A percentile compares a stretch with the other conserved stretches of the same genome.
Evolutionary conservation across 495 filamentous ascomycete species (phyloP).

Genomic region (Lasiosphaeria hispida): DNA sequence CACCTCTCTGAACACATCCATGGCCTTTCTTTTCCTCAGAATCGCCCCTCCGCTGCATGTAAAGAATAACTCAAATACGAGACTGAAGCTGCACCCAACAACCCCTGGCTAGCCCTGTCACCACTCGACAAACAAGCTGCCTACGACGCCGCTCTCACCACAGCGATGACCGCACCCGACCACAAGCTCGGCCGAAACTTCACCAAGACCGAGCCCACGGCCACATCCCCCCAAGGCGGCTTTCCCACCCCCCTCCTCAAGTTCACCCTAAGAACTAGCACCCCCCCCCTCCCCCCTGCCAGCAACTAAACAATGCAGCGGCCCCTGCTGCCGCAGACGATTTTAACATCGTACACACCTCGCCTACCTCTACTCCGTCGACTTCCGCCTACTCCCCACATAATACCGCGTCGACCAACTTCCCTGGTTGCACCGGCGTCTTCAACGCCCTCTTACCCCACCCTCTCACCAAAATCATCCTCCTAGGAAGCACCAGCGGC

Average conservation of each 20-base stretch:
- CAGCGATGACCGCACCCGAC: conserved; percentile 5
- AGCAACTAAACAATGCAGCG: neutral
- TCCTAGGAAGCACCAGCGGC: conserved; percentile 33
- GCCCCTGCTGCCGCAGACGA: no score
- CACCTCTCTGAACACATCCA: neutral
- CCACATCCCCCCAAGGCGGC: conserved; percentile 6
- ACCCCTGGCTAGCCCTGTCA: neutral
- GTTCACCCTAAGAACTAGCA: neutral
- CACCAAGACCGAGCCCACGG: neutral
- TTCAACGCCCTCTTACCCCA: conserved; percentile 12
- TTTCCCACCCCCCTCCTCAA: neutral
- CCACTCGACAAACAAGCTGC: conserved; percentile 8
- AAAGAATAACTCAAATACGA: conserved; percentile 18
- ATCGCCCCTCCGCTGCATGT: conserved; percentile 15
- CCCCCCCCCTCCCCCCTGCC: neutral
- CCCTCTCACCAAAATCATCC: conserved; percentile 11
- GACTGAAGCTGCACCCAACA: neutral
- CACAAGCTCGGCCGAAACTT: conserved; percentile 10
- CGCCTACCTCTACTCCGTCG: conserved; percentile 20
- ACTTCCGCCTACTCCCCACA: conserved; percentile 30
- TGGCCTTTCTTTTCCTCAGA: conserved; percentile 10
- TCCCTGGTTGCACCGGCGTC: conserved; percentile 25
- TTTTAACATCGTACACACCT: conserved; percentile 21
- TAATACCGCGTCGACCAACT: conserved; percentile 22
- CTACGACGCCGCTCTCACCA: conserved; percentile 13